Base-by-base conservation (phyloP, 2,329 filamentous ascomycete genomes). In the Paracoccidioides brasiliensis region DNA sequence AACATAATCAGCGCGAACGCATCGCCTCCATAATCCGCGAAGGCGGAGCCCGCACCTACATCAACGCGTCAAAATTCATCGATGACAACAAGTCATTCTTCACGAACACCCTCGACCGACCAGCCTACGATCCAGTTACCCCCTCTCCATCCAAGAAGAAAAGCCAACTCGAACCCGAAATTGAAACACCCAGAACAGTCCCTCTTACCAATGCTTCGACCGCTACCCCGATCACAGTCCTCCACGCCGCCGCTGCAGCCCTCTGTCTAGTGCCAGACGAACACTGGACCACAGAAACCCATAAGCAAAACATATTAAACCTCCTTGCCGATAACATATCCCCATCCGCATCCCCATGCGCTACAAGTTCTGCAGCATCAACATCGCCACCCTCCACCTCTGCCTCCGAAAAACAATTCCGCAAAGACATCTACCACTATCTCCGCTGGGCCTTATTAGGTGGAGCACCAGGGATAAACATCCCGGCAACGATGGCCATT, bases 391-490 rank as follows among this genome's bases (percentile, higher is more conserved):
- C 43, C 55, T 32, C 44, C 53, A 63, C 69, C 54, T 62, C 64
- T 41, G 62, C 63, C 32, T 56, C 59, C 38, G 64, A 68, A 51
- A 71, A 71, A 52, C 46, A 63, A 15, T 71, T 72, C 59, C 74
- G 72, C 57, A 75, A 71, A 54, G 68, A 76, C 52, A 60, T 82
- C 4, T 78, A 81, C 66, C 68, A 75, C 55, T 81, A 79, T 62
- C 67, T 84, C 54, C 74, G 81, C 53, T 78, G 79, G 74, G 79
- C 78, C 1, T 59, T 84, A 30, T 72, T 74, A 2, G 78, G 72
- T 43, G 78, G 78, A 2, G 69, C 69, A 22, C 72, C 75, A 8
- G 81, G 81, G 0, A 80, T 80, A 1, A 71, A 74, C 14, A 74
- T 80, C 8, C 74, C 75, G 0, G 70, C 75, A 42, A 75, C 75